Conservation (phyloP, 2,329 filamentous ascomycete species). For the Cercospora sojina region DNA sequence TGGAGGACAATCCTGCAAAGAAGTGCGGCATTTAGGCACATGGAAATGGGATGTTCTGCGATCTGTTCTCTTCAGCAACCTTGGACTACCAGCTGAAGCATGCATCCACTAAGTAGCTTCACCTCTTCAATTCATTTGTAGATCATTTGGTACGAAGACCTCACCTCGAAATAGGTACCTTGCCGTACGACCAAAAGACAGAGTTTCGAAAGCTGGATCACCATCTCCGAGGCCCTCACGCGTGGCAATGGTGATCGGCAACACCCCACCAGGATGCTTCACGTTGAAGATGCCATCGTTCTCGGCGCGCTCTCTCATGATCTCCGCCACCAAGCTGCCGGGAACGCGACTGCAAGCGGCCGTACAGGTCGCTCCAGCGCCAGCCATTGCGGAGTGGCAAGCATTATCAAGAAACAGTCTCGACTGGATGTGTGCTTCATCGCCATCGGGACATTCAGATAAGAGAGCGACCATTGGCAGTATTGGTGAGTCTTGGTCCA, state of each 20-base stretch:
- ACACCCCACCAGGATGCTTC: conserved; percentile 19
- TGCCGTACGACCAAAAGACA: conserved; percentile 20
- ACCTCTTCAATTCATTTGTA: conserved; percentile 9
- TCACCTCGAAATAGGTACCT: conserved; percentile 21
- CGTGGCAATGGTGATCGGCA: conserved; percentile 21
- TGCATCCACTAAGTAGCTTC: not conserved
- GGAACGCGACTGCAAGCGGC: conserved; percentile 19
- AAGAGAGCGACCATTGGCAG: conserved; percentile 24
- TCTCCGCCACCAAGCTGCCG: conserved; percentile 17
- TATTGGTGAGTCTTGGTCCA: conserved; percentile 22
- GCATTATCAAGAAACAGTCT: conserved; percentile 23
- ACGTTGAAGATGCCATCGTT: conserved; percentile 18
- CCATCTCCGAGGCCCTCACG: conserved; percentile 1
- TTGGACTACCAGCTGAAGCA: not conserved
- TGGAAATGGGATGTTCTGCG: not conserved
- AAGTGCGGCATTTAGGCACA: not conserved
- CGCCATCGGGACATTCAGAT: conserved; percentile 8
- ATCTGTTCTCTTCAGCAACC: not conserved
- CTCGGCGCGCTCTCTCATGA: conserved; percentile 11
- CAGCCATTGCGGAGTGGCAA: conserved; percentile 25
- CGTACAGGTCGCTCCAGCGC: conserved; percentile 24
- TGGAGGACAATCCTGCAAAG: too few species aligned
- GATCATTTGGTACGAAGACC: conserved; percentile 18
- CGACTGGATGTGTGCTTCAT: conserved; percentile 20
- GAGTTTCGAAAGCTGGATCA: conserved; percentile 18